phyloP scores from a whole-genome alignment of 805 yeast species.

The Yamadazyma olivae region DNA sequence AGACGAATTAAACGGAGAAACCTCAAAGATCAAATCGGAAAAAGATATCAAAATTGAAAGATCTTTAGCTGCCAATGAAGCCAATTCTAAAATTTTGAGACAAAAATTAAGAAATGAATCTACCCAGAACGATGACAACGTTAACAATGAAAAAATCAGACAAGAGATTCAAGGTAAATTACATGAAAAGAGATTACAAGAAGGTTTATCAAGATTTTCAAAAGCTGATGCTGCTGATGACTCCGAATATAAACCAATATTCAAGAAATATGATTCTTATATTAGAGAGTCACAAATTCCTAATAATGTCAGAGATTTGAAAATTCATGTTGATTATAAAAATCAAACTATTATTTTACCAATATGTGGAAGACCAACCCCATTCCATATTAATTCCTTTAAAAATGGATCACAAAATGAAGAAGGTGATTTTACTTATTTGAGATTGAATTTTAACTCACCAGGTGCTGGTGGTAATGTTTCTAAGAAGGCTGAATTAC shows the following conservation, averaged over 20 bases:
- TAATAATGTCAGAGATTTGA: slow-evolving; percentile 71
- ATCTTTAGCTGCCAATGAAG: slow-evolving; percentile 25
- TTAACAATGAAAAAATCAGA: slow-evolving; percentile 69
- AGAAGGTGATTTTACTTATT: slow-evolving; percentile 90
- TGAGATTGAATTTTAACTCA: slow-evolving; percentile 87
- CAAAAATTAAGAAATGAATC: slow-evolving; percentile 78
- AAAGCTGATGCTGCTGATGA: slow-evolving; percentile 72
- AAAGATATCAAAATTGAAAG: slow-evolving; percentile 32
- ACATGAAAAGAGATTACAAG: slow-evolving; percentile 81
- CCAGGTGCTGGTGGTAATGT: slow-evolving; percentile 82
- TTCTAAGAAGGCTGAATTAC: slow-evolving; percentile 72
- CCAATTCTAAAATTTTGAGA: slow-evolving; percentile 66
- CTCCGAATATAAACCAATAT: slow-evolving; percentile 63
- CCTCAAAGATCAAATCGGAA: slow-evolving; percentile 36
- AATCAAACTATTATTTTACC: slow-evolving; percentile 89
- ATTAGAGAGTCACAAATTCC: slow-evolving; percentile 93
- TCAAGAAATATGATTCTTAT: slow-evolving; percentile 91
- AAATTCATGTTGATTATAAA: slow-evolving; percentile 82
- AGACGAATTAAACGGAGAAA: slow-evolving; percentile 21
- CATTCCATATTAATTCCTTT: slow-evolving; percentile 92
- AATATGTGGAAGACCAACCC: slow-evolving; percentile 93
- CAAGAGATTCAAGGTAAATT: slow-evolving; percentile 79
- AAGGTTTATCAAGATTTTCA: slow-evolving; percentile 78
- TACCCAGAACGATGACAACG: slow-evolving; percentile 62
- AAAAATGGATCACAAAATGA: slow-evolving; percentile 94